These are phyloP conservation scores for Tilletiopsis washingtonensis DNA, from an alignment of 1,284 basidiomycete genomes.

Conservation along the genomic window DNA sequence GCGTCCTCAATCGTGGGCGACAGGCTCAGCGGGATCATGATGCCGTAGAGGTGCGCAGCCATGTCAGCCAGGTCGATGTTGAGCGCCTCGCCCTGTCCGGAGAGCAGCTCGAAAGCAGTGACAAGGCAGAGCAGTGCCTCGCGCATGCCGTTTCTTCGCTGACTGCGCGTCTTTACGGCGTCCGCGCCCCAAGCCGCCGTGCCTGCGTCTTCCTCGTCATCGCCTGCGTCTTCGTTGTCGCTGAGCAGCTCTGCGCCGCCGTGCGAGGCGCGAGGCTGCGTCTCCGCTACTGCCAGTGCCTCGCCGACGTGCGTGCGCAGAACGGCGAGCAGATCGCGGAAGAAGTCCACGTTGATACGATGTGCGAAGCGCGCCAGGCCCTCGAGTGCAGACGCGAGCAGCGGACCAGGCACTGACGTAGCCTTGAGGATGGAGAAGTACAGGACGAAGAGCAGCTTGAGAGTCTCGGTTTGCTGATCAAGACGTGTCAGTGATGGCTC, in stretches of 20 bases:
- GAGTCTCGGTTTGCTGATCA: conserved; percentile 83
- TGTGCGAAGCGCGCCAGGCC: conserved; percentile 91
- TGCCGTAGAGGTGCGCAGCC: conserved; percentile 65
- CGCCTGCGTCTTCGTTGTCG: background rate
- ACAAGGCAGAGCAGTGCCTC: conserved; percentile 73
- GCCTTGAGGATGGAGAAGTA: conserved; percentile 95
- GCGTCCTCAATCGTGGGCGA: conserved; percentile 52
- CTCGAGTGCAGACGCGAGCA: conserved; percentile 79
- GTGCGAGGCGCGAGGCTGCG: no score
- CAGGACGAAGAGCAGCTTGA: conserved; percentile 93
- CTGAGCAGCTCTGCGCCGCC: conserved; percentile 5
- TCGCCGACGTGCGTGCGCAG: conserved; percentile 66
- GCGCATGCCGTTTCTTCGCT: conserved; percentile 52
- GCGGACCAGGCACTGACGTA: conserved; percentile 62
- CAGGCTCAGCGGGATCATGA: conserved; percentile 52
- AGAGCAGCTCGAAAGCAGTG: conserved; percentile 90
- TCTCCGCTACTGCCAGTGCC: conserved; percentile 46
- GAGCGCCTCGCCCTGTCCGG: conserved; percentile 94
- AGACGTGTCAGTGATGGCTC: no score
- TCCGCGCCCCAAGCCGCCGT: background rate
- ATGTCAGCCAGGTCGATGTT: conserved; percentile 92
- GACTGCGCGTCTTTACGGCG: conserved; percentile 11
- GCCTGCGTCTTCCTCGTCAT: no score
- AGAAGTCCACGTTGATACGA: conserved; percentile 97
- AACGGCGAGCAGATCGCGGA: conserved; percentile 84